A percentile compares a stretch with the other conserved stretches of the same genome.
Conservation (phyloP, 371 early-diverging fungal genomes). For the Mortierella polycephala region DNA sequence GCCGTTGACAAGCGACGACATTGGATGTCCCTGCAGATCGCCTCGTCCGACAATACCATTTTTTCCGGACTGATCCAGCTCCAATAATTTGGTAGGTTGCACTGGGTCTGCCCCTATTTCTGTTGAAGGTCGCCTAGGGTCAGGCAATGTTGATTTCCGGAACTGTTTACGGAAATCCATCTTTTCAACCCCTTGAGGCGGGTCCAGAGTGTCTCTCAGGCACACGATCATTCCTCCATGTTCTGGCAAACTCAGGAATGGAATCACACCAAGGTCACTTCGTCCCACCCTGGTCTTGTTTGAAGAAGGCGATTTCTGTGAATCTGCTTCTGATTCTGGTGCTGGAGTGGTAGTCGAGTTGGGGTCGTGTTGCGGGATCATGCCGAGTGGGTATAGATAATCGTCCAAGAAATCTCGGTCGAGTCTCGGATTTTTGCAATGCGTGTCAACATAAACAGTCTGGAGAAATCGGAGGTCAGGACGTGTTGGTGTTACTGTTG, state of each 20-base stretch:
- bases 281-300: slow-evolving; percentile 8
- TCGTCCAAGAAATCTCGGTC: slow-evolving; percentile 70
- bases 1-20: slow-evolving; percentile 22
- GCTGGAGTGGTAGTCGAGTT: not conserved
- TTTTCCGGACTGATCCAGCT: slow-evolving; percentile 1
- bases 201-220: slow-evolving; percentile 56
- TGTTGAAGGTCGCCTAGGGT: slow-evolving; percentile 15
- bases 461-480: slow-evolving; percentile 76
- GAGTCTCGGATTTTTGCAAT: slow-evolving; percentile 65
- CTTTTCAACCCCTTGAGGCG: slow-evolving; percentile 20
- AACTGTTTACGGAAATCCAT: slow-evolving; percentile 35
- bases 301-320: not conserved
- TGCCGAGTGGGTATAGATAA: slow-evolving; percentile 70
- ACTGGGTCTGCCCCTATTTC: not conserved
- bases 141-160: slow-evolving; percentile 30
- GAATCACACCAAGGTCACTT: slow-evolving; percentile 63
- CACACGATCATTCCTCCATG: slow-evolving; percentile 78
- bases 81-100: not conserved
- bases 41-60: slow-evolving; percentile 48
- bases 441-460: slow-evolving; percentile 73
- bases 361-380: slow-evolving; percentile 24
- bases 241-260: slow-evolving; percentile 76
- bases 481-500: slow-evolving; percentile 61
- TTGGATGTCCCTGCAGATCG: slow-evolving; percentile 51
- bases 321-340: not conserved